phyloP scores from a whole-genome alignment of 2,329 filamentous ascomycete species.

The Emydomyces testavorans region DNA sequence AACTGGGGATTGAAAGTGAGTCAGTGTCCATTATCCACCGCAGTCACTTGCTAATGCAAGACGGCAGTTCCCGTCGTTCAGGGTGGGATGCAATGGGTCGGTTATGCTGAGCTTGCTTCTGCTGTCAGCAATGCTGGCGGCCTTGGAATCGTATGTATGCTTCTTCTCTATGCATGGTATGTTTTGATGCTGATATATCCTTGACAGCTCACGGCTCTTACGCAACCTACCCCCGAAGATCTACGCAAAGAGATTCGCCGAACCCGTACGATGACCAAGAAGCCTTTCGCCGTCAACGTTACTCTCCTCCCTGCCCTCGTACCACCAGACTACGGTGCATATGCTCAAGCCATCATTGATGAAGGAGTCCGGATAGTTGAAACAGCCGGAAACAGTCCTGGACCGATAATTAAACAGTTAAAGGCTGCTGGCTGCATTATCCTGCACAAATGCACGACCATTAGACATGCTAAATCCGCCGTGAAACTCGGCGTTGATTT shows the following conservation, averaged over 20 bases:
- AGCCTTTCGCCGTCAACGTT: slow-evolving; percentile 78
- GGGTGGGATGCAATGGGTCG: slow-evolving; percentile 47
- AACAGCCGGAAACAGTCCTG: slow-evolving; percentile 81
- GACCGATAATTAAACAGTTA: slow-evolving; percentile 77
- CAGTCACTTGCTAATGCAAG: neutral
- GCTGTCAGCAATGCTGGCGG: slow-evolving; percentile 46
- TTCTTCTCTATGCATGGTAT: neutral
- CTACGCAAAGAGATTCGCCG: slow-evolving; percentile 85
- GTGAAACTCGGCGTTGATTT: slow-evolving; percentile 95
- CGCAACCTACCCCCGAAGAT: slow-evolving; percentile 82
- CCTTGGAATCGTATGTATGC: slow-evolving; percentile 38
- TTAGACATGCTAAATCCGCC: slow-evolving; percentile 81
- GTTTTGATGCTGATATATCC: neutral
- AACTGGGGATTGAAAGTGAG: slow-evolving; percentile 43
- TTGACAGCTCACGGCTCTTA: slow-evolving; percentile 48
- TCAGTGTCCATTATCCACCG: neutral
- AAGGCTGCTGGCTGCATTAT: slow-evolving; percentile 70
- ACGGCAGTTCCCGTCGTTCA: slow-evolving; percentile 38
- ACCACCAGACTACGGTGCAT: slow-evolving; percentile 83
- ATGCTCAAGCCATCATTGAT: slow-evolving; percentile 84
- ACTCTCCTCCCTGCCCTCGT: slow-evolving; percentile 83
- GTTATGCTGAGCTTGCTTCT: slow-evolving; percentile 42
- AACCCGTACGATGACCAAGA: slow-evolving; percentile 58
- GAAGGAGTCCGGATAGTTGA: slow-evolving; percentile 87
- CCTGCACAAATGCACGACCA: slow-evolving; percentile 95